Conservation (phyloP, 164 flowering plant species). For the Vitis amurensis region DNA sequence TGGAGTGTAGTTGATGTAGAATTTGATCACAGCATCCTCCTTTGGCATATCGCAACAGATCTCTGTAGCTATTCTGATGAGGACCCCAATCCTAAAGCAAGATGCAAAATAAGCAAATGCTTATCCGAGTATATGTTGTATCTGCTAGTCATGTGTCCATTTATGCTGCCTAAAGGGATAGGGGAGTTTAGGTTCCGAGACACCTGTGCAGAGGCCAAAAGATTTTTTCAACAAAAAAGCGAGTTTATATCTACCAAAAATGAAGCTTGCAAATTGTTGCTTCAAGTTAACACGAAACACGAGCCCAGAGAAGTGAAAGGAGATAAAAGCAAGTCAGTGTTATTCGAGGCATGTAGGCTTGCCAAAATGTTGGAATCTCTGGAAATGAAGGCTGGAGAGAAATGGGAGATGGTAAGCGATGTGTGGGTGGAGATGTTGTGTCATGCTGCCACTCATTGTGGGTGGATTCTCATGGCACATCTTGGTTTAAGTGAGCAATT, state of each 20-base stretch:
- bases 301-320: too few species aligned
- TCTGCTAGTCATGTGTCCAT: slow-evolving; percentile 9
- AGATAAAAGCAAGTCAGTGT: not conserved
- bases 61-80: too few species aligned
- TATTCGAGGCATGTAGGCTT: slow-evolving; percentile 1
- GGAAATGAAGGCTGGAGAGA: not conserved
- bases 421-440: slow-evolving; percentile 20
- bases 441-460: slow-evolving; percentile 14
- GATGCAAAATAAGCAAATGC: too few species aligned
- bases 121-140: slow-evolving; percentile 22
- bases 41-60: too few species aligned
- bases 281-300: too few species aligned
- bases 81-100: too few species aligned
- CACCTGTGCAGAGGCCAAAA: not conserved
- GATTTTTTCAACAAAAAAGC: not conserved
- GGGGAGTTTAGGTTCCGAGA: not conserved
- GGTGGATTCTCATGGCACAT: too few species aligned
- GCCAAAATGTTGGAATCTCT: not conserved
- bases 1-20: too few species aligned
- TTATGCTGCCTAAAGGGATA: slow-evolving; percentile 1
- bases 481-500: too few species aligned
- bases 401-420: slow-evolving; percentile 9
- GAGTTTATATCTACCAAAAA: too few species aligned
- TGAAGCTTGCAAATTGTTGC: too few species aligned
- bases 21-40: too few species aligned